Evolutionary conservation across 2,329 filamentous ascomycete genomes (phyloP), one percentile per base, ranked within the genome.

Genomic region (Neophaeococcomyces mojaviensis): DNA sequence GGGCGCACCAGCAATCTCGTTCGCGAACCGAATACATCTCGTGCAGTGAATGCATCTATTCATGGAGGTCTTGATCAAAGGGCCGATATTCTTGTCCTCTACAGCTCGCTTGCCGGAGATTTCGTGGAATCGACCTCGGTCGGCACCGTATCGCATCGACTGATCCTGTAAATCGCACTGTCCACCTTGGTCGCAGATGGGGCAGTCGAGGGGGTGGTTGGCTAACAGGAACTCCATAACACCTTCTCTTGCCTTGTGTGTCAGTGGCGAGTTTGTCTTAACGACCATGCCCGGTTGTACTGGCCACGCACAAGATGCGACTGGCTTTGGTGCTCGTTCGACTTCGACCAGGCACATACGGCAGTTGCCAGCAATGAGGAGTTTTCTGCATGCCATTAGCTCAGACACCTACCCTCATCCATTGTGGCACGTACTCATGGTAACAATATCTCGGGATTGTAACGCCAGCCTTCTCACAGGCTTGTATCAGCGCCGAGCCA

Each of bases 41-140:
- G 92, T 98, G 77, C 92, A 98, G 75, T 98, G 92, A 62, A 98
- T 98, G 70, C 92, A 98, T 66, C 92, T 81, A 77, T 98, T 98
- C 92, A 98, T 98, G 40, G 92, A 98, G 3, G 92, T 98, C 80
- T 98, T 98, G 72, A 98, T 86, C 58, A 98, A 70, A 44, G 92
- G 92, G 30, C 92, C 92, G 61, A 98, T 96, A 69, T 98, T 97
- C 79, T 98, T 98, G 70, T 98, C 92, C 73, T 98, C 92, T 32
- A 96, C 89, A 20, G 88, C 92, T 74, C 92, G 86, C 79, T 98
- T 98, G 70, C 92, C 92, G 46, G 79, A 82, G 62, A 94, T 71
- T 70, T 98, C 92, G 72, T 98, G 92, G 73, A 98, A 98, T 60
- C 92, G 85, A 52, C 92, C 92, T 64, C 92, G 81, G 70, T 98